phyloP scores from a whole-genome alignment of 257 asterid genomes.

The Primulina tabacum region DNA sequence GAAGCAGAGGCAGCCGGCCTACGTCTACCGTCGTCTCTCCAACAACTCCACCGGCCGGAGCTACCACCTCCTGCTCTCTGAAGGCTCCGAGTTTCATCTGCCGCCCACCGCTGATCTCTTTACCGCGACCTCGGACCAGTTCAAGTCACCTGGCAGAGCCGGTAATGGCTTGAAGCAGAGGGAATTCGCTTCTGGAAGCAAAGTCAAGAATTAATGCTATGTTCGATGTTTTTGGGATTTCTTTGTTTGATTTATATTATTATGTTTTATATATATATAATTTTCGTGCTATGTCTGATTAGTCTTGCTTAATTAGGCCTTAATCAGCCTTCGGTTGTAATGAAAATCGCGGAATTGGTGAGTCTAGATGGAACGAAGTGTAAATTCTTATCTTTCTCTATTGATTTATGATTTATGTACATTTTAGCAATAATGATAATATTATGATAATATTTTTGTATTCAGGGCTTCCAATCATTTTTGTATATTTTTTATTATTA shows the following conservation, averaged over 20 bases:
- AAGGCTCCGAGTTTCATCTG: slow-evolving; percentile 35
- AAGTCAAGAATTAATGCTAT: not conserved
- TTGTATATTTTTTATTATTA: too few species aligned
- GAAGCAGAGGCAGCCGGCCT: slow-evolving; percentile 43
- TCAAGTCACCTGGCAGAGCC: not conserved
- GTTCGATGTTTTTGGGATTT: not conserved
- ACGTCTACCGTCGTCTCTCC: slow-evolving; percentile 48
- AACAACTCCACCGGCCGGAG: slow-evolving; percentile 59
- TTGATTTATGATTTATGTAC: not conserved
- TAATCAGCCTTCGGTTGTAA: not conserved
- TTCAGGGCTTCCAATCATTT: too few species aligned
- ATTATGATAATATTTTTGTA: too few species aligned
- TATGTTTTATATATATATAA: too few species aligned
- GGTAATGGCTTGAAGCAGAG: slow-evolving; percentile 29
- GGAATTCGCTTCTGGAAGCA: slow-evolving; percentile 25
- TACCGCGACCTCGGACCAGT: slow-evolving; percentile 12
- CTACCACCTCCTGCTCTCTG: slow-evolving; percentile 48
- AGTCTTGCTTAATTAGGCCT: not conserved
- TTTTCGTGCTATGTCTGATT: not conserved
- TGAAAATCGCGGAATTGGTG: not conserved
- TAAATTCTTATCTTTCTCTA: too few species aligned
- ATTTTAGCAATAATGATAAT: too few species aligned
- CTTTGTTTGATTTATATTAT: too few species aligned
- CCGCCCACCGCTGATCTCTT: slow-evolving; percentile 22
- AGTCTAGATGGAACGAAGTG: not conserved